Evolutionary conservation across 768 basidiomycete species (phyloP).

Genomic region (Tulasnella sp.): DNA sequence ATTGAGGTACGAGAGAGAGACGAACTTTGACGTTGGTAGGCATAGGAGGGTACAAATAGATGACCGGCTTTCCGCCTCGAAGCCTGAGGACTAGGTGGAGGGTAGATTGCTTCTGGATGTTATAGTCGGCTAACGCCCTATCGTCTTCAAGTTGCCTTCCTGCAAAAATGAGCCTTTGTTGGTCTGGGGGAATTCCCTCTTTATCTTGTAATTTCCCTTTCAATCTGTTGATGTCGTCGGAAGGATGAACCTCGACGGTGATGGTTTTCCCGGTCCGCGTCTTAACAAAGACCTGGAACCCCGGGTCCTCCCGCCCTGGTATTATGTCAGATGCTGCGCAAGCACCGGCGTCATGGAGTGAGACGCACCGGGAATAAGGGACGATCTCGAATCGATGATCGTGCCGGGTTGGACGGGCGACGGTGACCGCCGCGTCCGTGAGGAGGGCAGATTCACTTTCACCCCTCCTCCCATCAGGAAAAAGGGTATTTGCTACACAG

Average conservation of each 20-base stretch:
- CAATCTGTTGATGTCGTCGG: background rate
- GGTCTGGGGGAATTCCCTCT: background rate
- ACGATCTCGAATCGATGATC: too few species aligned
- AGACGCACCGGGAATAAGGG: background rate
- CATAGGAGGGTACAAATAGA: background rate
- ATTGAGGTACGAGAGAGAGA: constrained; percentile 44
- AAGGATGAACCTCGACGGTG: background rate
- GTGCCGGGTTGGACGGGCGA: too few species aligned
- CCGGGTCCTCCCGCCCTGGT: background rate
- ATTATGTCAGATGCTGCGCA: background rate
- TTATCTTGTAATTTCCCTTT: background rate
- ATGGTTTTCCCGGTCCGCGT: background rate
- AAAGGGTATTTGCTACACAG: too few species aligned
- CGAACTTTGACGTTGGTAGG: background rate
- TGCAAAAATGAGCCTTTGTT: background rate
- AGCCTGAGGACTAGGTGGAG: background rate
- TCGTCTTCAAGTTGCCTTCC: background rate
- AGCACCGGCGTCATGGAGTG: too few species aligned
- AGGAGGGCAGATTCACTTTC: too few species aligned
- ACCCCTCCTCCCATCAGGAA: too few species aligned
- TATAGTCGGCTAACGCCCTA: background rate
- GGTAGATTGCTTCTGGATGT: background rate
- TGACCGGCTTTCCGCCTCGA: background rate
- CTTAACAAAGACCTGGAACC: background rate
- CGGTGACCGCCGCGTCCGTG: too few species aligned